These are phyloP conservation scores for Quercus cerris DNA, from an alignment of 306 rosid genomes.

Conservation along the genomic window DNA sequence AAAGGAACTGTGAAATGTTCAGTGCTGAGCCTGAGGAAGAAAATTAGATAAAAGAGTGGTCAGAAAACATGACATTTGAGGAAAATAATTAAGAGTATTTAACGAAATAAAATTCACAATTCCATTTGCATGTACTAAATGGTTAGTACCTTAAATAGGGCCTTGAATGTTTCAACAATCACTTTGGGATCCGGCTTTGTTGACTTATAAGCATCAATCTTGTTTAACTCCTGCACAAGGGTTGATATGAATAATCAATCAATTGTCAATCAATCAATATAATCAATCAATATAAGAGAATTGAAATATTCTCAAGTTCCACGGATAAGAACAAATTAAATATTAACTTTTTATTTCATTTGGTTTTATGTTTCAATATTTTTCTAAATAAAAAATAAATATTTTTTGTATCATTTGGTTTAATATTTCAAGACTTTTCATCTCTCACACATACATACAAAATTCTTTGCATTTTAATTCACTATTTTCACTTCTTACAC, in stretches of 20 bases:
- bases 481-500: too few species aligned
- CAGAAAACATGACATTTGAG: not conserved
- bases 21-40: conserved; percentile 38
- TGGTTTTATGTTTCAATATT: rapidly evolving
- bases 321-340: too few species aligned
- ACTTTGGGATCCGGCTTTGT: conserved; percentile 51
- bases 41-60: not conserved
- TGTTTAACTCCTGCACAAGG: conserved; percentile 55
- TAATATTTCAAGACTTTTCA: too few species aligned
- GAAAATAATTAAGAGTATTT: not conserved
- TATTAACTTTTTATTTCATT: too few species aligned
- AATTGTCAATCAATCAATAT: too few species aligned
- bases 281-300: too few species aligned
- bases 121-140: not conserved
- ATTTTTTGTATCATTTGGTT: too few species aligned
- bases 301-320: too few species aligned
- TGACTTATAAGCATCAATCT: conserved; percentile 57
- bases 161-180: conserved; percentile 42
- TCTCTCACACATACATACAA: too few species aligned
- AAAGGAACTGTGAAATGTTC: conserved; percentile 13
- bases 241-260: not conserved
- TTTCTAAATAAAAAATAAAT: too few species aligned
- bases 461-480: too few species aligned
- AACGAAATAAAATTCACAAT: not conserved
- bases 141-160: conserved; percentile 44